A percentile compares a stretch with the other conserved stretches of the same genome.
phyloP scores from a whole-genome alignment of 2,329 filamentous ascomycete species.

The Pseudogymnoascus sp. region DNA sequence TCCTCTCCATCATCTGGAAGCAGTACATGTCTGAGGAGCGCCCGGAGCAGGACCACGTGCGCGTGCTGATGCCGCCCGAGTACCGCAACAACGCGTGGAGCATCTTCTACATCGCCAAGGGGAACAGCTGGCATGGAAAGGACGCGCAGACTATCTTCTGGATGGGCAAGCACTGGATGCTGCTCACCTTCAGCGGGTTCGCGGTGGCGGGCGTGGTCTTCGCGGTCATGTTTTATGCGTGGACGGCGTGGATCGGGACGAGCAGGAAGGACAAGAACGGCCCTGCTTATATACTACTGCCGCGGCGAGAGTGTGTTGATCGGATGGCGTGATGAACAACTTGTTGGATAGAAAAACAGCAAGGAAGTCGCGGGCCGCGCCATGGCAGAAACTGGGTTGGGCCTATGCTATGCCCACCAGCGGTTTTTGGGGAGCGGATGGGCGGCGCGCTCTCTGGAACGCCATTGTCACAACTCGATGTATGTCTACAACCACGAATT shows the following conservation, averaged over 20 bases:
- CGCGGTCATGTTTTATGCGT: background rate
- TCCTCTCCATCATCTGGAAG: constrained; percentile 68
- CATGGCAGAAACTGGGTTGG: background rate
- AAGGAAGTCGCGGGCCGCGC: background rate
- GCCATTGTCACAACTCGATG: background rate
- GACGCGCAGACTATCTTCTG: constrained; percentile 42
- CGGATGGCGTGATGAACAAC: background rate
- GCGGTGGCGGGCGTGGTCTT: constrained; percentile 24
- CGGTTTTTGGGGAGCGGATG: background rate
- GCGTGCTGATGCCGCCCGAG: constrained; percentile 62
- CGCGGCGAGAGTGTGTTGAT: background rate
- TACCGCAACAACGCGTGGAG: constrained; percentile 62
- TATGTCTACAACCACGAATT: constrained; percentile 2
- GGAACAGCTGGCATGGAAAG: constrained; percentile 39
- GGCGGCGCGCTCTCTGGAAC: background rate
- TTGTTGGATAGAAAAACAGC: constrained; percentile 1
- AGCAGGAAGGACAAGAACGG: background rate
- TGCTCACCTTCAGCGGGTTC: constrained; percentile 30
- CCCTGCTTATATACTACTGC: background rate
- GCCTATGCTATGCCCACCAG: background rate
- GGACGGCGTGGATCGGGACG: background rate
- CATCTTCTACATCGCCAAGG: constrained; percentile 52
- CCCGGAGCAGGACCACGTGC: constrained; percentile 45
- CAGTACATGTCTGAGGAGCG: constrained; percentile 54
- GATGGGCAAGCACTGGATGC: constrained; percentile 37